These are phyloP conservation scores for Physcomitrellopsis africana DNA, from an alignment of 225 moss, liverwort and hornwort species.

Conservation along the genomic window DNA sequence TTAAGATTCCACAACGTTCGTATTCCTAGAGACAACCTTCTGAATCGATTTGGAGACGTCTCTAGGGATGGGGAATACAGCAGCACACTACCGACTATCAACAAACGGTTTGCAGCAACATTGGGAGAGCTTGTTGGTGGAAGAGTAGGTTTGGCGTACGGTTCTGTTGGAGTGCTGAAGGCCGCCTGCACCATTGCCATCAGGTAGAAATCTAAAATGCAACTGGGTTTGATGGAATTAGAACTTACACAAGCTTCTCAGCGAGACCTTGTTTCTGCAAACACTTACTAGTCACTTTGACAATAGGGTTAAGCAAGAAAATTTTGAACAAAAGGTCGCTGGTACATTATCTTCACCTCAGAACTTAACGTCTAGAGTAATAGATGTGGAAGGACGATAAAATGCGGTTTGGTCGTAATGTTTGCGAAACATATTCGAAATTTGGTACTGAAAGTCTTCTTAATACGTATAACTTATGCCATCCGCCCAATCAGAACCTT, in stretches of 20 bases:
- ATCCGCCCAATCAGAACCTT: neutral
- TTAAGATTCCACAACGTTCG: conserved; percentile 74
- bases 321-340: no score
- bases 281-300: no score
- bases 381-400: no score
- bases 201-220: conserved; percentile 32
- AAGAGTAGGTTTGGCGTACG: conserved; percentile 77
- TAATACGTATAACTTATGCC: neutral
- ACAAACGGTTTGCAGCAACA: conserved; percentile 87
- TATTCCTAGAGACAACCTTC: conserved; percentile 72
- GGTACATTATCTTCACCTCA: no score
- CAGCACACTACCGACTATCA: conserved; percentile 76
- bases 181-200: conserved; percentile 77
- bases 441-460: conserved; percentile 11
- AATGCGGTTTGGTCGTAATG: no score
- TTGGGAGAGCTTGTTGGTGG: conserved; percentile 89
- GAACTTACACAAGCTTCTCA: neutral
- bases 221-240: conserved; percentile 8
- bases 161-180: conserved; percentile 84
- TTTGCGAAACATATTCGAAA: neutral
- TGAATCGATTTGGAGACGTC: conserved; percentile 87
- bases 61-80: conserved; percentile 74
- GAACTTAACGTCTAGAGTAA: no score
- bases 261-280: neutral
- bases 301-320: no score